phyloP scores from a whole-genome alignment of 139 green algal species.

The Closterium sp. region DNA sequence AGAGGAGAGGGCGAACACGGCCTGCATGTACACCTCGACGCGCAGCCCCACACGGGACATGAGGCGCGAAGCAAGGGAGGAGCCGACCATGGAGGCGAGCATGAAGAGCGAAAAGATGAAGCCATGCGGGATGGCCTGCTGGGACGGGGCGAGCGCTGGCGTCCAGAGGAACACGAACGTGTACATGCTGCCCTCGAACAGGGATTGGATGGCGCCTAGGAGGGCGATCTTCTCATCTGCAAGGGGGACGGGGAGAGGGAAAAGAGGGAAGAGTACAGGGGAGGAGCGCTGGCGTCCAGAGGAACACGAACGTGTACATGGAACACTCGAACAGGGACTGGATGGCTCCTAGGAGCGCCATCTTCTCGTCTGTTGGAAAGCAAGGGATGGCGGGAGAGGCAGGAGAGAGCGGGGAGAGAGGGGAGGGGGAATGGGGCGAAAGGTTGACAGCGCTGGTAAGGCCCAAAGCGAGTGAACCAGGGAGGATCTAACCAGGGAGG shows the following conservation, averaged over 20 bases:
- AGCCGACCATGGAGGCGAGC: slow-evolving; percentile 81
- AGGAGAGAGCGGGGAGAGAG: neutral
- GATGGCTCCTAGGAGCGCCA: slow-evolving; percentile 81
- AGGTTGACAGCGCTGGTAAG: neutral
- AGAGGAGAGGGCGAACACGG: slow-evolving; percentile 70
- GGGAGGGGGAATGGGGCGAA: no score
- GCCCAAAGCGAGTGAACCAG: slow-evolving; percentile 59
- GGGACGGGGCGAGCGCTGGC: slow-evolving; percentile 58
- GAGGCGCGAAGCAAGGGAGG: slow-evolving; percentile 53
- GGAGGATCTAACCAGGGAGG: slow-evolving; percentile 72
- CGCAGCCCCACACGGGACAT: slow-evolving; percentile 48
- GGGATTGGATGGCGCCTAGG: slow-evolving; percentile 84
- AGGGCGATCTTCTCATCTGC: slow-evolving; percentile 69
- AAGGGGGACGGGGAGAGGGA: neutral
- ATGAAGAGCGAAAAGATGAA: slow-evolving; percentile 97
- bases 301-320: slow-evolving; percentile 96
- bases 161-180: slow-evolving; percentile 93
- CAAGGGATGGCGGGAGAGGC: neutral
- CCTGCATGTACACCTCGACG: slow-evolving; percentile 80
- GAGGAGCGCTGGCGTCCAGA: slow-evolving; percentile 84
- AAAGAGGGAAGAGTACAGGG: neutral
- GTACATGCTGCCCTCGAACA: slow-evolving; percentile 97
- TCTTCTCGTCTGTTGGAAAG: slow-evolving; percentile 55
- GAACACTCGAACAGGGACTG: slow-evolving; percentile 94
- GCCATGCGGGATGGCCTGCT: slow-evolving; percentile 89